phyloP scores from a whole-genome alignment of 2,329 filamentous ascomycete species.

The Cordyceps cateniannulata region DNA sequence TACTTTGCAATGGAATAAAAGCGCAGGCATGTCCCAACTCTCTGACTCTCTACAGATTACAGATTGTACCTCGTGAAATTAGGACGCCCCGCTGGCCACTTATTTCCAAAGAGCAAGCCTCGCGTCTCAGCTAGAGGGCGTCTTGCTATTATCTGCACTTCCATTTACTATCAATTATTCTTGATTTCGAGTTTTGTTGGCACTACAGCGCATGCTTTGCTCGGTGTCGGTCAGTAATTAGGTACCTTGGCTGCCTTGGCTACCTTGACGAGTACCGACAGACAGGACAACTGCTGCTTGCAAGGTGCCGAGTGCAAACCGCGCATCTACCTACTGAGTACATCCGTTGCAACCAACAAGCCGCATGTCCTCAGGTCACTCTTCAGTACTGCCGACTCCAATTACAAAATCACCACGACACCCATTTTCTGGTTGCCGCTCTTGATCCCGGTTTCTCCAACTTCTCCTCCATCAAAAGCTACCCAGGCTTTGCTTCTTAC shows the following conservation, averaged over 20 bases:
- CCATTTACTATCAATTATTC: not conserved
- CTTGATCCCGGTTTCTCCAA: not conserved
- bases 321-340: not conserved
- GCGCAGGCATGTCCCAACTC: not conserved
- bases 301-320: not conserved
- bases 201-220: too few relatives aligned
- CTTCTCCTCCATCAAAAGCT: not conserved
- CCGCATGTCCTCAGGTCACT: not conserved
- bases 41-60: too few relatives aligned
- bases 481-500: not conserved
- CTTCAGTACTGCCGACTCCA: not conserved
- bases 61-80: not conserved
- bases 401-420: not conserved
- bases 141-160: not conserved
- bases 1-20: not conserved
- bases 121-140: slow-evolving; percentile 3
- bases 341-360: not conserved
- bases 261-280: not conserved
- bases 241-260: too few relatives aligned
- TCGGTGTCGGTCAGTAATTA: too few relatives aligned
- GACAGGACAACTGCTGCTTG: not conserved
- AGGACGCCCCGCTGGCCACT: slow-evolving; percentile 3
- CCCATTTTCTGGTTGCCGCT: not conserved
- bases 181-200: not conserved
- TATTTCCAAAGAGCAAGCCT: slow-evolving; percentile 5